A percentile compares a stretch with the other conserved stretches of the same genome.
Conservation (phyloP, 2,329 filamentous ascomycete species). For the Aspergillus cejpii region DNA sequence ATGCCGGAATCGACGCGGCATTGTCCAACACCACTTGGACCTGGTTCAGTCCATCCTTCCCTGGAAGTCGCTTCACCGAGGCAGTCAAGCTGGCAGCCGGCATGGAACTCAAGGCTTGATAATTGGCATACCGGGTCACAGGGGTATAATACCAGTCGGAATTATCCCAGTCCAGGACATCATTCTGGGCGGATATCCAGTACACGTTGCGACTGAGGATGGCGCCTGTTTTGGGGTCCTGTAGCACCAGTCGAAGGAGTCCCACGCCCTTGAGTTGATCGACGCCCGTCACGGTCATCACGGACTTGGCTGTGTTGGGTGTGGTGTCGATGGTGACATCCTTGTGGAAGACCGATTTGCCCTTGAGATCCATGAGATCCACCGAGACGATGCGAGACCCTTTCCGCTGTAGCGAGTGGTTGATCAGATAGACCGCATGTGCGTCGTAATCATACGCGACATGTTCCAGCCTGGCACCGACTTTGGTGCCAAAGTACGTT, state of each 20-base stretch:
- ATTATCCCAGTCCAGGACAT: conserved; percentile 50
- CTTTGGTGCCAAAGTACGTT: conserved; percentile 55
- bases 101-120: conserved; percentile 42
- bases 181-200: conserved; percentile 47
- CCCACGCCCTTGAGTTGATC: conserved; percentile 39
- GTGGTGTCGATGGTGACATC: conserved; percentile 32
- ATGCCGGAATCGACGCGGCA: conserved; percentile 47
- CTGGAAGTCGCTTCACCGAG: conserved; percentile 8
- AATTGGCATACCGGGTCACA: conserved; percentile 47
- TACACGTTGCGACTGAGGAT: conserved; percentile 54
- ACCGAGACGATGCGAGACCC: conserved; percentile 43
- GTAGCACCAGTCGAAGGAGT: conserved; percentile 48
- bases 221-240: conserved; percentile 20
- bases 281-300: conserved; percentile 30
- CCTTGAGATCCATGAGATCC: conserved; percentile 47
- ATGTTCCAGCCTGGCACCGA: conserved; percentile 47
- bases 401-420: conserved; percentile 42
- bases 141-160: conserved; percentile 57
- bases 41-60: conserved; percentile 6
- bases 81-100: conserved; percentile 35
- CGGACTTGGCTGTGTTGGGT: conserved; percentile 43
- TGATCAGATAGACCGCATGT: conserved; percentile 47
- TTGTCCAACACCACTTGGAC: conserved; percentile 47
- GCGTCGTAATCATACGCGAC: conserved; percentile 51
- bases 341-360: conserved; percentile 38